Evolutionary conservation across 1,284 basidiomycete genomes (phyloP), one percentile per base, ranked within the genome.

Genomic region (Ganoderma resinaceum): DNA sequence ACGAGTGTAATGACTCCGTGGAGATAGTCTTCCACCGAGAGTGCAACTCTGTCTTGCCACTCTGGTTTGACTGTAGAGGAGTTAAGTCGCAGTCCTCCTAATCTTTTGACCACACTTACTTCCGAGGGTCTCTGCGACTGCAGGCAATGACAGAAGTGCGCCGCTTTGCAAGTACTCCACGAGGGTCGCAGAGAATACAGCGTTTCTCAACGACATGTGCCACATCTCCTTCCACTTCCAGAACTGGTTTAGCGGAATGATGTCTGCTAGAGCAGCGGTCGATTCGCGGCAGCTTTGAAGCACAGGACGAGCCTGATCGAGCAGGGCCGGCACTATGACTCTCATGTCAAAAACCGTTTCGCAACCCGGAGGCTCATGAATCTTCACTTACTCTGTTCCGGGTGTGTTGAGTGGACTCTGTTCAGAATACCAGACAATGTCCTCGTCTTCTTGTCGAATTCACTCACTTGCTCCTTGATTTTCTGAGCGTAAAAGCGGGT

Each of bases 221-320:
- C 91, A 94, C 86, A 90, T 89, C 37, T 92, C 91, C 76, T 91
- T 92, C 90, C 91, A 95, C 70, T 89, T 85, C 92, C 93, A 95
- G 74, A 92, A 91, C 73, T 95, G 91, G 72, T 91, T 87, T 31
- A 83, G 82, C 43, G 92, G 93, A 42, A 92, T 82, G 38, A 90
- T 80, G 4, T 75, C 78, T 6, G 87, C 87, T 12, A 94, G 78
- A 2, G 82, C 82, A 35, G 81, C 81, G n/a, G 79, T 85, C 2
- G 83, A 84, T 29, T 85, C 85, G 63, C 81, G 81, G 72, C 89
- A 93, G 69, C 85, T 86, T 8, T 77, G 75, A 37, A 94, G 75
- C 14, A 87, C 80, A 3, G 89, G 87, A 49, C 81, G 83, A 11
- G 91, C 85, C 20, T 84, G 81, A 59, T 87, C 84, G 49, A 93